Evolutionary conservation across 257 asterid species (phyloP).

Genomic region (Primulina huaijiensis): DNA sequence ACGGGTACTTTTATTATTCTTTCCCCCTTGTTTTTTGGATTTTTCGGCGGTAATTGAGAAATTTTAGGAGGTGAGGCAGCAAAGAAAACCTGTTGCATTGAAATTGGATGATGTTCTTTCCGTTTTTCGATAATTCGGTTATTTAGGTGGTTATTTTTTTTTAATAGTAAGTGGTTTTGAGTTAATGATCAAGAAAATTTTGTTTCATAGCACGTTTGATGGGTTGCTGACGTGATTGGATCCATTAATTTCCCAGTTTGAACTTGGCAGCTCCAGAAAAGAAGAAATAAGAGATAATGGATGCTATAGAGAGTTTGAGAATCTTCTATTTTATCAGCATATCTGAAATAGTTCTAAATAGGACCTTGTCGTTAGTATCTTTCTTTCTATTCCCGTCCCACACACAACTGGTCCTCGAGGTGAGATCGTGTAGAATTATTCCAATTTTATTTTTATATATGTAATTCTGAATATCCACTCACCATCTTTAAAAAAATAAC

Average conservation of each 20-base stretch:
- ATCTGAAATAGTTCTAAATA: no score
- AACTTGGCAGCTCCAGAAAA: not conserved
- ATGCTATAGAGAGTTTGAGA: not conserved
- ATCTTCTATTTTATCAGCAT: no score
- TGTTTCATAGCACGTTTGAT: not conserved
- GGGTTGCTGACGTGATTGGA: not conserved
- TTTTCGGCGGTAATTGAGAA: not conserved
- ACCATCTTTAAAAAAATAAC: no score
- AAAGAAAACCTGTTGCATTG: not conserved
- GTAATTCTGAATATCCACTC: no score
- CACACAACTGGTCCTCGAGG: no score
- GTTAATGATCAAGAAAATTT: not conserved
- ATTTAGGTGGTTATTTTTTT: not conserved
- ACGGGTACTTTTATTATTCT: constrained; percentile 36
- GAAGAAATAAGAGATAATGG: not conserved
- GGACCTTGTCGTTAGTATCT: no score
- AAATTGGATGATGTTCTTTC: not conserved
- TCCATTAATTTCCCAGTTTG: not conserved
- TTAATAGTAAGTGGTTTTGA: not conserved
- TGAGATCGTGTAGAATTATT: no score
- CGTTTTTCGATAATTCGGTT: not conserved
- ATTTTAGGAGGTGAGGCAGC: not conserved
- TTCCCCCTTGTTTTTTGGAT: not conserved
- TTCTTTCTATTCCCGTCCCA: no score
- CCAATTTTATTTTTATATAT: no score